Evolutionary conservation across 2,329 filamentous ascomycete species (phyloP).

Genomic region (Trichoderma sp.): DNA sequence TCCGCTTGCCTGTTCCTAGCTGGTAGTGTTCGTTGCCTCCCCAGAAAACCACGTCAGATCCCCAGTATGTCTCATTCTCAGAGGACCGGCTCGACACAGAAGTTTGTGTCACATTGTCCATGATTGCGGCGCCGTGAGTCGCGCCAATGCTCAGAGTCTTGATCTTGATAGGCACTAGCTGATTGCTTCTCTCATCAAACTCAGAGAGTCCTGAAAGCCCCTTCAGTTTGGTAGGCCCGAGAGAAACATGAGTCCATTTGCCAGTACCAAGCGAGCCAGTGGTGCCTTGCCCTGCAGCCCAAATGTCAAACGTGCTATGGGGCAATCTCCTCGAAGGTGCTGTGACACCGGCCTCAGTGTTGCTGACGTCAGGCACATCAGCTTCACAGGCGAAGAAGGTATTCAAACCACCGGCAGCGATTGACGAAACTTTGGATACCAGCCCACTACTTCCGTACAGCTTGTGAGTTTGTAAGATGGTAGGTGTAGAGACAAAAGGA

Average conservation of each 20-base stretch:
- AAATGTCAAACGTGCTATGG: constrained; percentile 59
- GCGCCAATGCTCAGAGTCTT: constrained; percentile 70
- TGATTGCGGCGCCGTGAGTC: constrained; percentile 77
- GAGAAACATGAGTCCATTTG: constrained; percentile 84
- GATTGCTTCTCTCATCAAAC: constrained; percentile 72
- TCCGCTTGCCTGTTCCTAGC: constrained; percentile 85
- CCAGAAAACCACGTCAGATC: constrained; percentile 88
- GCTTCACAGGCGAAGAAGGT: constrained; percentile 87
- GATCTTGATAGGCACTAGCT: constrained; percentile 74
- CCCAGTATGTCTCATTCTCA: constrained; percentile 78
- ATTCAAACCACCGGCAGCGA: constrained; percentile 83
- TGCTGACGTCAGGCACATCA: constrained; percentile 42
- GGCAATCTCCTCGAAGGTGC: constrained; percentile 37
- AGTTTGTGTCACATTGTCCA: constrained; percentile 76
- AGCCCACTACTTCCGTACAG: constrained; percentile 69
- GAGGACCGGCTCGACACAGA: constrained; percentile 49
- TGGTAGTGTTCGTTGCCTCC: constrained; percentile 94
- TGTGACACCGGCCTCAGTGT: constrained; percentile 25
- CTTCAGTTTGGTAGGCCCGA: constrained; percentile 76
- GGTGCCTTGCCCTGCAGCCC: constrained; percentile 84
- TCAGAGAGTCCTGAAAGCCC: constrained; percentile 79
- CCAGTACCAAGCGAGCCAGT: constrained; percentile 80
- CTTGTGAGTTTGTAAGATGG: constrained; percentile 65
- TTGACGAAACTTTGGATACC: constrained; percentile 65
- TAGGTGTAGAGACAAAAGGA: constrained; percentile 65